Percentiles rank a stretch among this genome's conserved stretches.
phyloP scores from a whole-genome alignment of 1,139 yeast genomes.

The Nakaseomyces sp. region DNA sequence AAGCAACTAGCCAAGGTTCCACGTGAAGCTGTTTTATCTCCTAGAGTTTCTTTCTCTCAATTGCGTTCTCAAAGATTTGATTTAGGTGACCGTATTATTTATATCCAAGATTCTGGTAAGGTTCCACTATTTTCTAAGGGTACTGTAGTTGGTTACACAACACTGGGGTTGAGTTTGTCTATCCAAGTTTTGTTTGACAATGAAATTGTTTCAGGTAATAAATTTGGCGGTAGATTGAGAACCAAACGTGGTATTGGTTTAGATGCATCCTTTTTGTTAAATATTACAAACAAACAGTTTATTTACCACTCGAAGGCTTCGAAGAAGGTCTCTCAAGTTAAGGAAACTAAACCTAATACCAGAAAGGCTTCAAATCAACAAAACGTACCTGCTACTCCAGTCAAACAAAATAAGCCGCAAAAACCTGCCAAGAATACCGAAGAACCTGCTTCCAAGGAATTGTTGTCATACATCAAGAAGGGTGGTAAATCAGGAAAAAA shows the following conservation, averaged over 20 bases:
- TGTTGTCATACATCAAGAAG: conserved; percentile 23
- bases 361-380: conserved; percentile 7
- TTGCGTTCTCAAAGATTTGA: conserved; percentile 69
- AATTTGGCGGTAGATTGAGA: conserved; percentile 64
- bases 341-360: conserved; percentile 9
- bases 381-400: conserved; percentile 6
- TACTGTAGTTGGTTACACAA: conserved; percentile 74
- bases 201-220: conserved; percentile 75
- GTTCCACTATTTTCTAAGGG: conserved; percentile 86
- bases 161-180: conserved; percentile 46
- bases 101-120: conserved; percentile 80
- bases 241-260: conserved; percentile 78
- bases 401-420: conserved; percentile 7
- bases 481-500: conserved; percentile 10
- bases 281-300: conserved; percentile 64
- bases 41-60: conserved; percentile 62
- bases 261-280: conserved; percentile 75
- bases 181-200: conserved; percentile 73
- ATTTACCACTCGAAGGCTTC: conserved; percentile 69
- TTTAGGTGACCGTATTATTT: conserved; percentile 84
- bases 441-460: conserved; percentile 21
- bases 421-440: conserved; percentile 9
- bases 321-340: conserved; percentile 29
- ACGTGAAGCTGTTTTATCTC: conserved; percentile 70
- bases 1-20: conserved; percentile 78